Conservation (phyloP, 768 basidiomycete genomes). For the Xanthoconium stramineum region DNA sequence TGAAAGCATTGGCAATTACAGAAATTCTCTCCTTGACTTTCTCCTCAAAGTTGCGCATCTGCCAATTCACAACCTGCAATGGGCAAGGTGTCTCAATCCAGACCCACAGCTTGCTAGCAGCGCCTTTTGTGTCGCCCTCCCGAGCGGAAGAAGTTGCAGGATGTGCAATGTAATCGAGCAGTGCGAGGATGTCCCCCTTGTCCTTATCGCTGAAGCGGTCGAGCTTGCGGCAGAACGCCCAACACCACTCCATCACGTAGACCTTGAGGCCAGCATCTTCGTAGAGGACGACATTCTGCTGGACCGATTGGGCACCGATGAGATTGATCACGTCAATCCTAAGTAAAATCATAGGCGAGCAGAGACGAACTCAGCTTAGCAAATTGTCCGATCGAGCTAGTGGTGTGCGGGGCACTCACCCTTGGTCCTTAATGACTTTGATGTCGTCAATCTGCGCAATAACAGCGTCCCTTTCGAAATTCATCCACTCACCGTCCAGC, state of each 20-base stretch:
- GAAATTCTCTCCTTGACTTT: not conserved
- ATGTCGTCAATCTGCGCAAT: not conserved
- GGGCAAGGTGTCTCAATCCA: not conserved
- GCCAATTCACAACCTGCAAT: not conserved
- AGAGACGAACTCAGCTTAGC: not conserved
- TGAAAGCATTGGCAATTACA: not conserved
- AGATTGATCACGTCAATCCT: not conserved
- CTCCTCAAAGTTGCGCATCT: not conserved
- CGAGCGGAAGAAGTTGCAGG: not conserved
- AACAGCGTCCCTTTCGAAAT: not conserved
- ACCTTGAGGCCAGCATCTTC: not conserved
- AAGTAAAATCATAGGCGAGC: not conserved
- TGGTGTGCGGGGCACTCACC: not conserved
- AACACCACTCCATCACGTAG: not conserved
- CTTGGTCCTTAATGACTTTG: not conserved
- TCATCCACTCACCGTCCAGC: not conserved
- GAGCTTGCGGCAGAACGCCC: not conserved
- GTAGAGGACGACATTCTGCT: not conserved
- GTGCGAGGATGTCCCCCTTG: not conserved
- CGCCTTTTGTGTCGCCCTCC: not conserved
- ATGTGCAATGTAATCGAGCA: not conserved
- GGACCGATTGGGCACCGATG: not conserved
- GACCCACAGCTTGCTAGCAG: not conserved
- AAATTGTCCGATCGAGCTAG: not conserved
- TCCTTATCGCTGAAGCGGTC: not conserved